These are phyloP conservation scores for Crithidia thermophila DNA, from an alignment of 208 protist species.

Conservation along the genomic window DNA sequence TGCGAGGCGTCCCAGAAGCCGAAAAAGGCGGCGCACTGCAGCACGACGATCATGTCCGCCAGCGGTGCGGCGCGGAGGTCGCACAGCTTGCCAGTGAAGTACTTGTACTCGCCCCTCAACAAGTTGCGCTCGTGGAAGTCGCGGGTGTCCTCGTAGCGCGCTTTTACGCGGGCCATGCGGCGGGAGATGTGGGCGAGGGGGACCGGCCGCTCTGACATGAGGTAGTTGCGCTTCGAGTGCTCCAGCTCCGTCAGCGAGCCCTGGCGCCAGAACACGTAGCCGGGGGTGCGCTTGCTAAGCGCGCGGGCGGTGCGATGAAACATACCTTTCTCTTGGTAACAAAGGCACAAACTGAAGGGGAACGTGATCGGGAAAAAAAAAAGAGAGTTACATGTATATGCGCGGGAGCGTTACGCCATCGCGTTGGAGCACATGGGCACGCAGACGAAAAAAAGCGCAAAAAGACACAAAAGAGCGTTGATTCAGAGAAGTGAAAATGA, in stretches of 20 bases:
- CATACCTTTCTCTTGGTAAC: slow-evolving; percentile 44
- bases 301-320: slow-evolving; percentile 15
- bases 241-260: slow-evolving; percentile 77
- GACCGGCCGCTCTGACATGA: slow-evolving; percentile 68
- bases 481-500: too few species aligned
- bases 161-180: slow-evolving; percentile 82
- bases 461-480: too few species aligned
- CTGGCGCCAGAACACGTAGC: slow-evolving; percentile 92
- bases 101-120: slow-evolving; percentile 94
- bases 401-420: too few species aligned
- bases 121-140: slow-evolving; percentile 87
- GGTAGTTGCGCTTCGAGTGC: slow-evolving; percentile 78
- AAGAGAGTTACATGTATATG: too few species aligned
- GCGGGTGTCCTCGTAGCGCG: slow-evolving; percentile 68
- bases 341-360: background rate
- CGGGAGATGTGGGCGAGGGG: slow-evolving; percentile 83
- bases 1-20: slow-evolving; percentile 89
- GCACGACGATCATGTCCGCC: slow-evolving; percentile 78
- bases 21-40: slow-evolving; percentile 85
- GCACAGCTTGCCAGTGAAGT: slow-evolving; percentile 91
- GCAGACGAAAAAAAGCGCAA: too few species aligned
- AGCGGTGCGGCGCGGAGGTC: slow-evolving; percentile 66
- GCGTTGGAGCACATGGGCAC: too few species aligned
- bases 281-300: slow-evolving; percentile 76
- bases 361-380: background rate